These are phyloP conservation scores for Aspergillus clavatus DNA, from an alignment of 2,329 filamentous ascomycete genomes.

Conservation along the genomic window DNA sequence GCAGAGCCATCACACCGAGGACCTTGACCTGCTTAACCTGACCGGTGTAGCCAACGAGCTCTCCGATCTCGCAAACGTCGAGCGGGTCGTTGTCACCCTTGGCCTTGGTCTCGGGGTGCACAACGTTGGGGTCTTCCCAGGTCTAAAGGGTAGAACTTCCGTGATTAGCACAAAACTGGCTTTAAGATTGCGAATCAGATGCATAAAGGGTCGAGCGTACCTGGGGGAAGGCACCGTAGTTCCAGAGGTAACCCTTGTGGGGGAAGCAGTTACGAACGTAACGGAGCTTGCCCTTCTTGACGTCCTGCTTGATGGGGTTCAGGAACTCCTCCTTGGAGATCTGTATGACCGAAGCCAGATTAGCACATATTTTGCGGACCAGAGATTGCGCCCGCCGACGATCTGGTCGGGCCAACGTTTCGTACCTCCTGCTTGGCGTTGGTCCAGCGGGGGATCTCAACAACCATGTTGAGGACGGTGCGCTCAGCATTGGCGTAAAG, in stretches of 20 bases:
- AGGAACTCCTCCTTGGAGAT: conserved; percentile 98
- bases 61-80: conserved; percentile 98
- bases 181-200: not conserved
- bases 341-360: conserved; percentile 45
- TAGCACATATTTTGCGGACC: conserved; percentile 10
- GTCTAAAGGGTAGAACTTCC: conserved; percentile 54
- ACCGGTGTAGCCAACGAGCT: conserved; percentile 91
- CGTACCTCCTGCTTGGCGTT: conserved; percentile 98
- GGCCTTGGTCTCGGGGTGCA: conserved; percentile 98
- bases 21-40: conserved; percentile 99
- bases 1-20: conserved; percentile 96
- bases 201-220: conserved; percentile 48
- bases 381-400: not conserved
- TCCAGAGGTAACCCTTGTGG: conserved; percentile 99
- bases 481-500: conserved; percentile 96
- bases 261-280: conserved; percentile 99
- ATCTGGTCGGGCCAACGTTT: not conserved
- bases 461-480: conserved; percentile 97
- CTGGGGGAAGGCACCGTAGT: conserved; percentile 99
- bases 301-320: conserved; percentile 99
- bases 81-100: conserved; percentile 99
- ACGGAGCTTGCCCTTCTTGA: conserved; percentile 99
- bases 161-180: not conserved
- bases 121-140: conserved; percentile 95
- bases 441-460: conserved; percentile 99